Base-by-base conservation (phyloP, 345 rosid genomes). In the Eucalyptus polybractea region DNA sequence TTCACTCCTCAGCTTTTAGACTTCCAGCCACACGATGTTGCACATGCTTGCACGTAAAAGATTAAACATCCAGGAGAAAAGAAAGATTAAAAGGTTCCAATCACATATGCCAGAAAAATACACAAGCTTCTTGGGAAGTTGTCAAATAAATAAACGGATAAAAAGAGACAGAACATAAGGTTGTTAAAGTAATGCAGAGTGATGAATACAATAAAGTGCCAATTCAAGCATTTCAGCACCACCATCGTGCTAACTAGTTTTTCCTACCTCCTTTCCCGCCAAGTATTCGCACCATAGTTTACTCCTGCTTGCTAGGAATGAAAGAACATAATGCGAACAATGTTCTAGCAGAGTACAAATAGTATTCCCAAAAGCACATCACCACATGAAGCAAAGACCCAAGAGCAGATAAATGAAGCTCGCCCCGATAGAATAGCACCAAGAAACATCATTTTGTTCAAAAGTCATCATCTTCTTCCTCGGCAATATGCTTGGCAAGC, bases 401-500 rank as follows among this genome's bases (percentile, higher is more conserved):
- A 37, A 76, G 83, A 76, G 83, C 21, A 45, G 80, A 67, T 5
- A 37, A 49, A 62, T 5, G 5, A 31, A 62, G 88, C 72, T 45
- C 7, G 42, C 58, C 50, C 24, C 10, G 1, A 65, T 12, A 76
- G 83, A 40, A 37, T 7, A 76, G 44, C 83, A 76, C 47, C 83
- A 19, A 62, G 89, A 45, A 72, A 47, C 51, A 24, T 50, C 27
- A 76, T 31, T 60, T 29, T 9, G 22, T 45, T 92, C 91, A 96
- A 87, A 95, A 97, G 50, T 95, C 97, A 58, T 95, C 98, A n/a
- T 97, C 98, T 12, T 97, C 99, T 89, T 97, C 97, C 93, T 97
- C 99, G 1, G 88, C 97, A 88, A 97, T 95, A 92, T 96, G 96
- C 91, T 96, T 95, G 5, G 99, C 97, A 5, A 97, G 97, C 91